Evolutionary conservation across 192 early-diverging fungal species (phyloP).

Genomic region (Mortierella antarctica): DNA sequence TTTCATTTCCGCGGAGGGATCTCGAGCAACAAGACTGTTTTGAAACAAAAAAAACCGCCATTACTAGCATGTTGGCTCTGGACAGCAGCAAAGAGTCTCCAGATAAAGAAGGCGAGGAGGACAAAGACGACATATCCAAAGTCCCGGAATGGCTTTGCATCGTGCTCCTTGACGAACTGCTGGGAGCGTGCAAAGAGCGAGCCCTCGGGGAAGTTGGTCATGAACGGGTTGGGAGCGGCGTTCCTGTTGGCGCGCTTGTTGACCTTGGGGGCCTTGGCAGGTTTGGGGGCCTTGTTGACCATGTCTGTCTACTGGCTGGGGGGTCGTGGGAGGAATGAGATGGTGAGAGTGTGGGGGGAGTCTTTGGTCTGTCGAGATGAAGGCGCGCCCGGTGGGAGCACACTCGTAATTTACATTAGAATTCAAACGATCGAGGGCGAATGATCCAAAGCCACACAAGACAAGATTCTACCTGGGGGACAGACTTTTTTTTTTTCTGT

Average conservation of each 20-base stretch:
- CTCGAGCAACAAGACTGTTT: background rate
- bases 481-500: background rate
- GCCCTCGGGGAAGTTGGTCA: constrained; percentile 8
- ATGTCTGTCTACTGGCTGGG: background rate
- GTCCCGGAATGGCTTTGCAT: constrained; percentile 44
- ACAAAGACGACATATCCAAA: constrained; percentile 25
- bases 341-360: background rate
- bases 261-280: constrained; percentile 35
- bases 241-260: constrained; percentile 18
- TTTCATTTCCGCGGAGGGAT: background rate
- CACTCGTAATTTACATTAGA: background rate
- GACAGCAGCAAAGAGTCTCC: constrained; percentile 23
- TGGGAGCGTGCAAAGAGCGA: constrained; percentile 32
- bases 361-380: background rate
- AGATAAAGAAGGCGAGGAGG: constrained; percentile 30
- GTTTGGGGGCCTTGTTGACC: constrained; percentile 53
- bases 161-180: constrained; percentile 37
- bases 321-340: background rate
- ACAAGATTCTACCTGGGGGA: background rate
- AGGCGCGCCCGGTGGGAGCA: background rate
- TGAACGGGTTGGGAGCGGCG: constrained; percentile 11
- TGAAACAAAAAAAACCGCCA: background rate
- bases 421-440: background rate
- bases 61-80: constrained; percentile 7
- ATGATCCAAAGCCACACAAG: background rate